Evolutionary conservation across 225 moss, liverwort and hornwort genomes (phyloP).

Genomic region (Physcomitrium patens): DNA sequence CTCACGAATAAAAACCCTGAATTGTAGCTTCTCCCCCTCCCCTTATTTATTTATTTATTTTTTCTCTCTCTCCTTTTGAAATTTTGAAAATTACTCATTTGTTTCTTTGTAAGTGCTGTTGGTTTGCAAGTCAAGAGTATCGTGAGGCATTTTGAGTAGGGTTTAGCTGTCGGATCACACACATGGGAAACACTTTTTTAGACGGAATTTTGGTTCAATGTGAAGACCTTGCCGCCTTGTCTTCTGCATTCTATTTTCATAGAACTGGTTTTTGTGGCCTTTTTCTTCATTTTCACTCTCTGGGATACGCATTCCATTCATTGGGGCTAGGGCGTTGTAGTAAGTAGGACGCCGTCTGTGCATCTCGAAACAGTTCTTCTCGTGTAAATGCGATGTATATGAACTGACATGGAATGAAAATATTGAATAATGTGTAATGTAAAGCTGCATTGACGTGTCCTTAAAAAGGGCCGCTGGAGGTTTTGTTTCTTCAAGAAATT

Average conservation of each 20-base stretch:
- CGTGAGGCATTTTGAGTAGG: not conserved
- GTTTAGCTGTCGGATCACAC: not conserved
- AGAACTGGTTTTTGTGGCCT: slow-evolving; percentile 9
- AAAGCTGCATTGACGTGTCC: too few species aligned
- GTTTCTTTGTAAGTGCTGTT: not conserved
- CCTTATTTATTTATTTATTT: too few species aligned
- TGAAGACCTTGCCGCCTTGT: not conserved
- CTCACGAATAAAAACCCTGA: slow-evolving; percentile 89
- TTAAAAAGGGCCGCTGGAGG: not conserved
- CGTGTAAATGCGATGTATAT: not conserved
- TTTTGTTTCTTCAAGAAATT: not conserved
- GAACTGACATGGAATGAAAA: not conserved
- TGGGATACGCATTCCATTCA: not conserved
- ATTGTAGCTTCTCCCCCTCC: slow-evolving; percentile 58
- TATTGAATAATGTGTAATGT: too few species aligned
- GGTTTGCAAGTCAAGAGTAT: not conserved
- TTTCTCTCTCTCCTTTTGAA: too few species aligned
- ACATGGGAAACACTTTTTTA: not conserved
- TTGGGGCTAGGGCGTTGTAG: slow-evolving; percentile 35
- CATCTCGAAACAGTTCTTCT: too few species aligned
- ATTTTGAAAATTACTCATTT: too few species aligned
- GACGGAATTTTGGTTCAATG: not conserved
- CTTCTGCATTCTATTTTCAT: not conserved
- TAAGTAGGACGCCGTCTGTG: not conserved
- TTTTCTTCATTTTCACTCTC: not conserved